Percentiles rank a stretch among this genome's conserved stretches.
These are phyloP conservation scores for Durotheca rogersii DNA, from an alignment of 495 filamentous ascomycete species.

Conservation along the genomic window DNA sequence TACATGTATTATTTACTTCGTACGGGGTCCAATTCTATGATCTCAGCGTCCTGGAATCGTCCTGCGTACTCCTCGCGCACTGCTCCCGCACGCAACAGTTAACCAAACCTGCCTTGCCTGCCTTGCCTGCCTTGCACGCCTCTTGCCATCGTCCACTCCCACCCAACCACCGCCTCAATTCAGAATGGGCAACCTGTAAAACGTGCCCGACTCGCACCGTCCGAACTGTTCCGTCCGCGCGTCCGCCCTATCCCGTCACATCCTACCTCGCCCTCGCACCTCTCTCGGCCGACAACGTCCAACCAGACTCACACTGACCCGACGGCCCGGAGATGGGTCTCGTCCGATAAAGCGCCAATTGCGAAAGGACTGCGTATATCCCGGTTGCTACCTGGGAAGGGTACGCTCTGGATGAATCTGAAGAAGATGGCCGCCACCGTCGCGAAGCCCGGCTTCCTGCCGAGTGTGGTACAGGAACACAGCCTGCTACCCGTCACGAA, in stretches of 20 bases:
- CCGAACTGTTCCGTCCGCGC: not conserved
- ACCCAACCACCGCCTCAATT: slow-evolving; percentile 1
- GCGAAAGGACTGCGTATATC: slow-evolving; percentile 10
- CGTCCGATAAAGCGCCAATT: slow-evolving; percentile 19
- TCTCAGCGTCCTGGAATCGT: too few relatives aligned
- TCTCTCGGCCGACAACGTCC: not conserved
- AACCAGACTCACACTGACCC: slow-evolving; percentile 1
- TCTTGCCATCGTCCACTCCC: too few relatives aligned
- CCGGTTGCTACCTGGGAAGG: slow-evolving; percentile 1
- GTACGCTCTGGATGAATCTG: slow-evolving; percentile 25
- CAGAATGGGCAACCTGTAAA: slow-evolving; percentile 14
- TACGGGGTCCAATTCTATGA: too few relatives aligned
- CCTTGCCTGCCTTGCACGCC: too few relatives aligned
- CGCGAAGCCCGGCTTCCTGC: slow-evolving; percentile 29
- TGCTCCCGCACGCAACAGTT: too few relatives aligned
- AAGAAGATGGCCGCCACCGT: slow-evolving; percentile 37
- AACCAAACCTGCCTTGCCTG: too few relatives aligned
- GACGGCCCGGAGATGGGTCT: slow-evolving; percentile 19
- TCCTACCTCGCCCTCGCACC: not conserved
- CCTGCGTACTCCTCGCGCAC: too few relatives aligned
- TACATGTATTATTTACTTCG: too few relatives aligned
- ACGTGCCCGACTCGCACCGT: not conserved
- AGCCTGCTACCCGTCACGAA: slow-evolving; percentile 10
- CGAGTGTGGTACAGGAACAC: slow-evolving; percentile 28
- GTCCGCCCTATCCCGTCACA: not conserved